phyloP scores from a whole-genome alignment of 2,329 filamentous ascomycete genomes.

The Onygena corvina region DNA sequence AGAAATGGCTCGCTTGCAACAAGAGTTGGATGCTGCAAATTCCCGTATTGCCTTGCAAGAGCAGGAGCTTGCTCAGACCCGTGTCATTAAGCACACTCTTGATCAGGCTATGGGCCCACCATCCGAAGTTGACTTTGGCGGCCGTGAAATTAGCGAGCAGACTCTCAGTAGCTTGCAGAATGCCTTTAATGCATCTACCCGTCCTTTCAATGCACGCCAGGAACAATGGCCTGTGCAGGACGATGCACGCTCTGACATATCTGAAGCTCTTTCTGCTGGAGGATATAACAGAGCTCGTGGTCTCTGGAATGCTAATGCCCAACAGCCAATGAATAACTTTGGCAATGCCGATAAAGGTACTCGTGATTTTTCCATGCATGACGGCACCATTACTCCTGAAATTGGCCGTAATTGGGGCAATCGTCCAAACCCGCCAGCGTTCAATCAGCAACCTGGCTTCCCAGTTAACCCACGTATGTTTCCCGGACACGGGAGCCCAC shows the following conservation, averaged over 20 bases:
- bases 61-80: slow-evolving; percentile 48
- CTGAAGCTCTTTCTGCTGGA: slow-evolving; percentile 31
- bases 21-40: slow-evolving; percentile 46
- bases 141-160: slow-evolving; percentile 40
- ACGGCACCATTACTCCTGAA: slow-evolving; percentile 20
- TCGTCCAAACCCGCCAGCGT: slow-evolving; percentile 17
- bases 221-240: slow-evolving; percentile 35
- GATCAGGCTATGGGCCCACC: slow-evolving; percentile 46
- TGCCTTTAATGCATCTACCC: slow-evolving; percentile 42
- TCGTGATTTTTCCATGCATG: slow-evolving; percentile 17
- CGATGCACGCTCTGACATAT: slow-evolving; percentile 36
- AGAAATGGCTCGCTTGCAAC: slow-evolving; percentile 46
- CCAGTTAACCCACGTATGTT: slow-evolving; percentile 25
- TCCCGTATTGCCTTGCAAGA: slow-evolving; percentile 49
- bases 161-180: slow-evolving; percentile 40
- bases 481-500: slow-evolving; percentile 27
- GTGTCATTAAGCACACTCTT: slow-evolving; percentile 49
- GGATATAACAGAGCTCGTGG: slow-evolving; percentile 31
- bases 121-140: slow-evolving; percentile 41
- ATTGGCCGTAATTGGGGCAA: slow-evolving; percentile 24
- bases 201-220: slow-evolving; percentile 30
- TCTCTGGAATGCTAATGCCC: slow-evolving; percentile 21
- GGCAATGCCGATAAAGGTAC: slow-evolving; percentile 19
- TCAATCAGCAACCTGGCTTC: slow-evolving; percentile 18
- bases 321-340: slow-evolving; percentile 11